Evolutionary conservation across 495 filamentous ascomycete species (phyloP), one percentile per base, ranked within the genome.

Genomic region (Apiosordaria backusii): DNA sequence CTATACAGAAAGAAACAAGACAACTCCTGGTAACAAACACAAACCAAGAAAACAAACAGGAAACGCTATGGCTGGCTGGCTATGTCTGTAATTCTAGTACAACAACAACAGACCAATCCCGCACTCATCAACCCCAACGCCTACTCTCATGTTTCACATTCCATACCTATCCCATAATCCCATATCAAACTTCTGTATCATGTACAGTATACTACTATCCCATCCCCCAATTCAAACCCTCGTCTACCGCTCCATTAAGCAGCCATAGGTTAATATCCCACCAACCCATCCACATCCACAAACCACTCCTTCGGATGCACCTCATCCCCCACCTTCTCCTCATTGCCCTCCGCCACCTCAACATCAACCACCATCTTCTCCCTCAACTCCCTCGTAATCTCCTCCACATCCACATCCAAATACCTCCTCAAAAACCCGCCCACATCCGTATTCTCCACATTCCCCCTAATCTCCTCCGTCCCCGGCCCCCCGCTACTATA

Each of bases 401-500:
- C 79, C 0, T 89, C 84, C 0, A 97, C 83, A 71, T 97, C 88
- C 18, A 98, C 82, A 58, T 86, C 88, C 1, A 99, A 84, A 71
- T 94, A 99, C 13, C 87, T 80, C 19, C 85, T 79, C 22, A 99
- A 78, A 76, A 96, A 98, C 29, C 82, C 76, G 16, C 95, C 95
- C 4, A 99, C 82, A 15, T 98, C 91, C 4, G 90, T 99, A 74
- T 99, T 99, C 81, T 99, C 95, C 65, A 94, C 88, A 74, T 97
- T 97, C 4, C 95, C 95, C 1, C 83, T 72, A 19, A 98, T 76
- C 25, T 70, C 70, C 2, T 83, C 81, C 0, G 83, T 72, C 4
- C 73, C 80, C 1, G 74, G 73, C 4, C 84, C 84, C 21, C 76
- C 76, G 0, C 88, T 90, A 65, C 89, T 87, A 74, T 96, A 97